phyloP scores from a whole-genome alignment of 176 grass and related monocot genomes.

The Secale cereale region DNA sequence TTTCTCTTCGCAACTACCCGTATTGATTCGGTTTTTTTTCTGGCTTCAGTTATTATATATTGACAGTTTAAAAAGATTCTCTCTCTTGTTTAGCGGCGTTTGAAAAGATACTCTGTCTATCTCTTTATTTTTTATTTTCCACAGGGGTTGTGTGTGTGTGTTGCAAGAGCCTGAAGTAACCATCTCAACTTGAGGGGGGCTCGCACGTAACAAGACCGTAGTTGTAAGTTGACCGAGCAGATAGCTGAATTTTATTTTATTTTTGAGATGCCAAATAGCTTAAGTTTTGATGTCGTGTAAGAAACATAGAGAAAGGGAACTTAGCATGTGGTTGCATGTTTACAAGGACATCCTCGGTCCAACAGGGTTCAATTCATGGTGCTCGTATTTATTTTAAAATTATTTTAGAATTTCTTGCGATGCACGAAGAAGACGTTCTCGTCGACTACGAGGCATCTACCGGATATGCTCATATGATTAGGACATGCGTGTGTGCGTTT shows the following conservation, averaged over 20 bases:
- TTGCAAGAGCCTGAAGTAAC: not conserved
- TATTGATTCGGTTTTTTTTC: not conserved
- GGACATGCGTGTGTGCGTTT: no score
- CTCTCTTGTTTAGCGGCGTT: not conserved
- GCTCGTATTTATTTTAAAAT: no score
- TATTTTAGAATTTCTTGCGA: no score
- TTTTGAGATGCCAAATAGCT: no score
- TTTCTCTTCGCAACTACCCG: not conserved
- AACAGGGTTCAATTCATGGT: no score
- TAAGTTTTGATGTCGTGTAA: not conserved
- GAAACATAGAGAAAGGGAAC: no score
- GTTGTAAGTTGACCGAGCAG: not conserved
- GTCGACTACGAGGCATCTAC: no score
- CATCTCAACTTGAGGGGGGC: not conserved
- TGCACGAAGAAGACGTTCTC: no score
- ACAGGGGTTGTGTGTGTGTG: not conserved
- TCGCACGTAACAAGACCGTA: not conserved
- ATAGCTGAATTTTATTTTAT: not conserved
- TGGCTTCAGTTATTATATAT: not conserved
- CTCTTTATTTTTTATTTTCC: not conserved
- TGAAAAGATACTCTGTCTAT: no score
- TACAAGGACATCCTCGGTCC: no score
- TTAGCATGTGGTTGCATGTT: no score
- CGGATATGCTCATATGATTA: no score
- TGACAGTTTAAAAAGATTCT: conserved; percentile 12